Conservation (phyloP, 1,284 basidiomycete species). For the Irpex lacteus region DNA sequence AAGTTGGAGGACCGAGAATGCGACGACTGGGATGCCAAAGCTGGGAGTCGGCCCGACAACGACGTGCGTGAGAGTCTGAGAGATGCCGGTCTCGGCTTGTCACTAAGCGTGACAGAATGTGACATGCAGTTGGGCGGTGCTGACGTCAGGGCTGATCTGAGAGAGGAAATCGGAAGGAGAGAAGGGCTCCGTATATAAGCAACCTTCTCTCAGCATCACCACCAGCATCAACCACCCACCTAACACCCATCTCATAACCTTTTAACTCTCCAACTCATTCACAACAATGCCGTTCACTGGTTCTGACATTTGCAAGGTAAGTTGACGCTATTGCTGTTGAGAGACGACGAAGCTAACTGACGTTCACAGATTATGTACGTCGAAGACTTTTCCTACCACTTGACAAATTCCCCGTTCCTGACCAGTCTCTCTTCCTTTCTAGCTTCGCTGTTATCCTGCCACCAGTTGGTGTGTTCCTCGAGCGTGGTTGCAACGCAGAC, state of each 20-base stretch:
- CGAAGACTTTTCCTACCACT: neutral
- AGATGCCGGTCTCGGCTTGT: too few species aligned
- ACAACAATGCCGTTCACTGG: constrained; percentile 64
- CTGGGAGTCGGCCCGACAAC: too few species aligned
- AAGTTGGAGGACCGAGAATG: too few species aligned
- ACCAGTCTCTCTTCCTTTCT: neutral
- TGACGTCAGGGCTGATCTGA: too few species aligned
- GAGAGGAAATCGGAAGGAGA: too few species aligned
- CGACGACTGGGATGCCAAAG: too few species aligned
- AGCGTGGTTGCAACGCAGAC: constrained; percentile 72
- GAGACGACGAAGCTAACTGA: neutral
- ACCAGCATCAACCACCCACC: too few species aligned
- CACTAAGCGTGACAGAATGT: too few species aligned
- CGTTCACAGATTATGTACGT: constrained; percentile 31
- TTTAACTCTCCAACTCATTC: constrained; percentile 13
- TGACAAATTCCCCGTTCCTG: constrained; percentile 3
- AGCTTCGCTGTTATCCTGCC: constrained; percentile 73
- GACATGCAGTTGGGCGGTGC: neutral
- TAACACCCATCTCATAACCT: neutral
- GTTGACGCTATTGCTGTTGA: constrained; percentile 14
- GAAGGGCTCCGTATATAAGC: too few species aligned
- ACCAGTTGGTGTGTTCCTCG: constrained; percentile 77
- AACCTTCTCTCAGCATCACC: neutral
- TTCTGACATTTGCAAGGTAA: constrained; percentile 74
- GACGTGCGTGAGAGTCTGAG: too few species aligned